A percentile compares a stretch with the other conserved stretches of the same genome.
Evolutionary conservation across 2,329 filamentous ascomycete genomes (phyloP).

Genomic region (Fusarium buxicola): DNA sequence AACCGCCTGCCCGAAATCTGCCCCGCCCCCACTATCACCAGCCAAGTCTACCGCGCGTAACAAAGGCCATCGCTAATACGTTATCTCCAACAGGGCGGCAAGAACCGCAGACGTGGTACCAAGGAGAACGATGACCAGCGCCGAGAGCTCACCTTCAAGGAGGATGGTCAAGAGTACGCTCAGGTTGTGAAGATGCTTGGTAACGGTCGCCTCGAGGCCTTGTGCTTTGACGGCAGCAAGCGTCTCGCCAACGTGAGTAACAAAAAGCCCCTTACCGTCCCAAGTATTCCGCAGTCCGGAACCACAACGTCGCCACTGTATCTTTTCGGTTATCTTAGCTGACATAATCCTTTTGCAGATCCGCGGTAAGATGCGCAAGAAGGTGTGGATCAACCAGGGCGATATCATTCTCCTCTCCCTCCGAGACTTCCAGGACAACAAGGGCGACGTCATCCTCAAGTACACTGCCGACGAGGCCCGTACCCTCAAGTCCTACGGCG

Average conservation of each 20-base stretch:
- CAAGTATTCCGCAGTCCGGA: slow-evolving; percentile 1
- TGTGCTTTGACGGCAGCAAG: slow-evolving; percentile 88
- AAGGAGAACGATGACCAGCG: slow-evolving; percentile 99
- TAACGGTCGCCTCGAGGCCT: slow-evolving; percentile 90
- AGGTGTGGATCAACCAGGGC: slow-evolving; percentile 99
- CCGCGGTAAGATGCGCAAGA: slow-evolving; percentile 97
- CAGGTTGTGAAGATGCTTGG: slow-evolving; percentile 87
- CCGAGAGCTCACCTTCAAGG: slow-evolving; percentile 98
- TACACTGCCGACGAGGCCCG: slow-evolving; percentile 97
- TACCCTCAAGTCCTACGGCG: slow-evolving; percentile 95
- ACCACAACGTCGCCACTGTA: not conserved
- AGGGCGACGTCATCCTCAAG: slow-evolving; percentile 97
- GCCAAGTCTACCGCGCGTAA: slow-evolving; percentile 25
- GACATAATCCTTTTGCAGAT: slow-evolving; percentile 66
- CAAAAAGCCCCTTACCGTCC: slow-evolving; percentile 1
- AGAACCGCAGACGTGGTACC: slow-evolving; percentile 98
- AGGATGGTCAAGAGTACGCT: slow-evolving; percentile 83
- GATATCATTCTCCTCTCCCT: slow-evolving; percentile 91
- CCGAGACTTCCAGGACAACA: slow-evolving; percentile 93
- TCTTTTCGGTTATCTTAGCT: slow-evolving; percentile 56
- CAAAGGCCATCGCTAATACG: slow-evolving; percentile 34
- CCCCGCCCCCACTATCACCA: slow-evolving; percentile 48
- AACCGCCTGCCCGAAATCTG: slow-evolving; percentile 22
- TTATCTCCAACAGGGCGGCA: slow-evolving; percentile 78
- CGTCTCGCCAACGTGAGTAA: slow-evolving; percentile 56